Percentiles rank a stretch among this genome's conserved stretches.
These are phyloP conservation scores for Agroathelia rolfsii DNA, from an alignment of 1,284 basidiomycete genomes.

Conservation along the genomic window DNA sequence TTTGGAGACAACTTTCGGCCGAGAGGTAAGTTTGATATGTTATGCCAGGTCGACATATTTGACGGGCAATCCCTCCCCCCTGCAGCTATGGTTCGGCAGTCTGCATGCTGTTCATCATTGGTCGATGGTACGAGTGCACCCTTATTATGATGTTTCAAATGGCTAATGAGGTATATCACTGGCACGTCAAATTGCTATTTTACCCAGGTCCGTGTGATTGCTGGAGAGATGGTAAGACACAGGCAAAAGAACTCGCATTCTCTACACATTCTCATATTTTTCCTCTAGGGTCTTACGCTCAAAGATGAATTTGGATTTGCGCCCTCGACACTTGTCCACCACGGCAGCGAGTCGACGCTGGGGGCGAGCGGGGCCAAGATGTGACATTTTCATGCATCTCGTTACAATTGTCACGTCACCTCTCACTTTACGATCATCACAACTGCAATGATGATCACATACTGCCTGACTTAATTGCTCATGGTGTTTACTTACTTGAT, in stretches of 20 bases:
- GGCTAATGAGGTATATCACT: too few relatives aligned
- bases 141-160: too few relatives aligned
- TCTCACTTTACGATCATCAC: too few relatives aligned
- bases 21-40: slow-evolving; percentile 47
- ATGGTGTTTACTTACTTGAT: too few relatives aligned
- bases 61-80: slow-evolving; percentile 5
- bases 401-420: too few relatives aligned
- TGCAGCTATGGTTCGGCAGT: slow-evolving; percentile 76
- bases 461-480: too few relatives aligned
- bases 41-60: slow-evolving; percentile 3
- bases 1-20: slow-evolving; percentile 67
- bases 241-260: too few relatives aligned
- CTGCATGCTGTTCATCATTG: slow-evolving; percentile 80
- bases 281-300: slow-evolving; percentile 46
- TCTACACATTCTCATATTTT: slow-evolving; percentile 10
- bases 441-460: too few relatives aligned
- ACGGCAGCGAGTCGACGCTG: slow-evolving; percentile 39
- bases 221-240: slow-evolving; percentile 60
- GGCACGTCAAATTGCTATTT: slow-evolving; percentile 2
- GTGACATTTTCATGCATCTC: too few relatives aligned
- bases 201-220: slow-evolving; percentile 62
- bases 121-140: slow-evolving; percentile 57
- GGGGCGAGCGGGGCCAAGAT: too few relatives aligned
- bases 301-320: slow-evolving; percentile 73
- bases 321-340: slow-evolving; percentile 68